Conservation (phyloP, 2,329 filamentous ascomycete genomes). For the Colletotrichum sp. region DNA sequence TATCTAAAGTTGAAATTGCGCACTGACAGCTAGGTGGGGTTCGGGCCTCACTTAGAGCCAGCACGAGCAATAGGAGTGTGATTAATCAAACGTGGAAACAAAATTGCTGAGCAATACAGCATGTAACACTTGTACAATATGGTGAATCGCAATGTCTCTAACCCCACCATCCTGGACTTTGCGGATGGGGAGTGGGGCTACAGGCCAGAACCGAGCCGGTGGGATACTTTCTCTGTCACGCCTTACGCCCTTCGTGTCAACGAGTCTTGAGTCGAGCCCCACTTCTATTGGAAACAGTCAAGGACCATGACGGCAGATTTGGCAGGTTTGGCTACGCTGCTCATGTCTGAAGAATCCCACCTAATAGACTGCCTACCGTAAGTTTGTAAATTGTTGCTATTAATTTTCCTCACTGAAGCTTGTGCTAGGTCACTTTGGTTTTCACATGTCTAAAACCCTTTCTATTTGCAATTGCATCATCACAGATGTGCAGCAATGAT, state of each 20-base stretch:
- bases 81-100: not conserved
- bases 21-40: not conserved
- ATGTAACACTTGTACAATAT: not conserved
- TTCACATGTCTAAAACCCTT: not conserved
- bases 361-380: not conserved
- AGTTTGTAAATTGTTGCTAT: not conserved
- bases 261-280: not conserved
- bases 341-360: not conserved
- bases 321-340: not conserved
- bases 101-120: not conserved
- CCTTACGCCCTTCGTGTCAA: not conserved
- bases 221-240: not conserved
- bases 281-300: not conserved
- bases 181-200: not conserved
- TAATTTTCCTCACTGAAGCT: not conserved
- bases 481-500: not conserved
- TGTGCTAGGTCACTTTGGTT: not conserved
- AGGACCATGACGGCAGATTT: not conserved
- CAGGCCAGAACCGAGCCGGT: not conserved
- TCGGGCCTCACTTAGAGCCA: not conserved
- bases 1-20: not conserved
- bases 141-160: not conserved
- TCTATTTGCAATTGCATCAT: not conserved
- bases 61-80: not conserved
- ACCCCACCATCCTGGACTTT: not conserved